Conservation (phyloP, 1,284 basidiomycete species). For the Rhizoctonia solani region DNA sequence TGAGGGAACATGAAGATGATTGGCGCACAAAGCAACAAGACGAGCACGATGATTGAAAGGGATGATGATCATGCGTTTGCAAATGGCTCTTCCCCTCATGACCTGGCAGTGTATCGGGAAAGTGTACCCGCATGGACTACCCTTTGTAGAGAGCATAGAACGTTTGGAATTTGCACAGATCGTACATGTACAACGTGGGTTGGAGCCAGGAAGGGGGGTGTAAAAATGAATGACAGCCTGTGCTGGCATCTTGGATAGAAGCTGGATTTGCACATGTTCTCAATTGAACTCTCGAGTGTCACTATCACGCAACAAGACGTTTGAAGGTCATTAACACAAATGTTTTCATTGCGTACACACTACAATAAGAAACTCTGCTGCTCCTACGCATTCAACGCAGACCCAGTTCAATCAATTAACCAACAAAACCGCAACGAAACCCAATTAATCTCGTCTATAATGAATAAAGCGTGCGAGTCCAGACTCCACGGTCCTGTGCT, state of each 20-base stretch:
- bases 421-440: too few relatives aligned
- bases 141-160: constrained; percentile 16
- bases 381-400: background rate
- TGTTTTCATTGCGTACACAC: constrained; percentile 33
- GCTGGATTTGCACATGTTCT: too few relatives aligned
- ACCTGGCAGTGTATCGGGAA: too few relatives aligned
- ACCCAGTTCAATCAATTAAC: background rate
- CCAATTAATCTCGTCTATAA: constrained; percentile 9
- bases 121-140: too few relatives aligned
- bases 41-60: constrained; percentile 9
- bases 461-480: constrained; percentile 23
- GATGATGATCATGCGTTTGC: background rate
- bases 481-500: constrained; percentile 25
- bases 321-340: constrained; percentile 27
- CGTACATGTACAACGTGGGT: too few relatives aligned
- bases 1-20: constrained; percentile 39
- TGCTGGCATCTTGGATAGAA: too few relatives aligned
- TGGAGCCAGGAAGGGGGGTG: too few relatives aligned
- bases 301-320: too few relatives aligned
- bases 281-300: too few relatives aligned
- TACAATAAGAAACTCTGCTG: constrained; percentile 29
- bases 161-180: too few relatives aligned
- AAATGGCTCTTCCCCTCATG: too few relatives aligned
- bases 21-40: constrained; percentile 39
- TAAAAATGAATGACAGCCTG: too few relatives aligned